Base-by-base conservation (phyloP, 2,329 filamentous ascomycete genomes). In the Colletotrichum noveboracense region DNA sequence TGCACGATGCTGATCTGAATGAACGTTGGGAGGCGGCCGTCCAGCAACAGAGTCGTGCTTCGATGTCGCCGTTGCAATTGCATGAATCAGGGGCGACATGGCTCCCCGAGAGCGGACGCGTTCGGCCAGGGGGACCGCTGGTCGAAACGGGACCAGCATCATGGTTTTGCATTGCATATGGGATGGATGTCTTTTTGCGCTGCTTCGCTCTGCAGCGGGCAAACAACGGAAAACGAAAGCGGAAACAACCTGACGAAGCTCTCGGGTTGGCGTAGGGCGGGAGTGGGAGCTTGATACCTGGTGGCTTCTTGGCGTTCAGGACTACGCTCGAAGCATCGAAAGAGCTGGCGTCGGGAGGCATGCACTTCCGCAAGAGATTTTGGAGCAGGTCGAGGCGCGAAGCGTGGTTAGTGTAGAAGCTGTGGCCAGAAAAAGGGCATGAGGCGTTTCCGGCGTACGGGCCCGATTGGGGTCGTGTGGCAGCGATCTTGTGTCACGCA, bases 31-130 rank as follows among this genome's bases (percentile, higher is more conserved):
- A 65, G 28, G 58, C 26, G 61, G 9, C 9, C 26, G 16, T 36
- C 34, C 28, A 24, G 70, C 55, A 36, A 28, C 62, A 21, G 52
- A 74, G 68, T 72, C 55, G 56, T 68, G 70, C 26, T 60, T 52
- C 28, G 34, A 26, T 36, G 62, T 32, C 43, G 38, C 26, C 70
- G 70, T 75, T 60, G 62, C 56, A 73, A 24, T 68, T 56, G 70
- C 73, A 75, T 75, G 73, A 75, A 75, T 75, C 70, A 75, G 73
- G 64, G 70, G 55, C 21, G 38, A 38, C 52, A 67, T 66, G 48
- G 36, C 55, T 66, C 52, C 52, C 43, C 60, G 48, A 43, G 30
- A 43, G 38, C 68, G 55, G 55, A 72, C 69, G 55, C 38, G 64
- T 73, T 75, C 56, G 56, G 64, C 62, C 32, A 73, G 70, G 70